Percentiles rank a stretch among this genome's conserved stretches.
These are phyloP conservation scores for Cynara cardunculus DNA, from an alignment of 129 eudicot genomes.

Conservation along the genomic window DNA sequence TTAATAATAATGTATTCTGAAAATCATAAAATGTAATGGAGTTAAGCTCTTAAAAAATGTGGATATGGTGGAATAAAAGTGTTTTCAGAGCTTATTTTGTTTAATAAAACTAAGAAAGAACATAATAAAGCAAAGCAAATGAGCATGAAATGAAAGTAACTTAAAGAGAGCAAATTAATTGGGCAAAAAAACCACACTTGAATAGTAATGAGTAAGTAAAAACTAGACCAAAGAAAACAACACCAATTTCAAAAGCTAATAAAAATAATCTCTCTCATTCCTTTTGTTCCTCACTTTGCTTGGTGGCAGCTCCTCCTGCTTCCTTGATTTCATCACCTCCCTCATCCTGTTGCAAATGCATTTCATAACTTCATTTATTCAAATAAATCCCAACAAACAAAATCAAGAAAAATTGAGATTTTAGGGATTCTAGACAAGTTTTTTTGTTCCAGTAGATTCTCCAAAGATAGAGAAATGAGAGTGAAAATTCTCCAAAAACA, in stretches of 20 bases:
- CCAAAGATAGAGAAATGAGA: no score
- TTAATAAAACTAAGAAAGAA: background rate
- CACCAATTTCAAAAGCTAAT: background rate
- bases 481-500: no score
- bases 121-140: background rate
- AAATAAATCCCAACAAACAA: no score
- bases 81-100: background rate
- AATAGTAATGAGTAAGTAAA: background rate
- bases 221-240: background rate
- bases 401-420: no score
- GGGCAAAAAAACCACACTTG: background rate
- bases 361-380: background rate
- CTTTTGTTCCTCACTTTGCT: slow-evolving; percentile 44
- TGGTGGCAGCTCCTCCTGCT: slow-evolving; percentile 33
- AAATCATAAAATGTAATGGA: no score
- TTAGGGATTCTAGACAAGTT: no score
- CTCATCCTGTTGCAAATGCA: slow-evolving; percentile 47
- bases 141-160: background rate
- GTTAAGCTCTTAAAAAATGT: background rate
- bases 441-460: no score
- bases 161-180: background rate
- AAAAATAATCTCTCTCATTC: slow-evolving; percentile 27
- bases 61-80: no score
- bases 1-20: background rate
- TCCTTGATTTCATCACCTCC: slow-evolving; percentile 74